These are phyloP conservation scores for Metschnikowia matae DNA, from an alignment of 805 yeast genomes.

Conservation along the genomic window DNA sequence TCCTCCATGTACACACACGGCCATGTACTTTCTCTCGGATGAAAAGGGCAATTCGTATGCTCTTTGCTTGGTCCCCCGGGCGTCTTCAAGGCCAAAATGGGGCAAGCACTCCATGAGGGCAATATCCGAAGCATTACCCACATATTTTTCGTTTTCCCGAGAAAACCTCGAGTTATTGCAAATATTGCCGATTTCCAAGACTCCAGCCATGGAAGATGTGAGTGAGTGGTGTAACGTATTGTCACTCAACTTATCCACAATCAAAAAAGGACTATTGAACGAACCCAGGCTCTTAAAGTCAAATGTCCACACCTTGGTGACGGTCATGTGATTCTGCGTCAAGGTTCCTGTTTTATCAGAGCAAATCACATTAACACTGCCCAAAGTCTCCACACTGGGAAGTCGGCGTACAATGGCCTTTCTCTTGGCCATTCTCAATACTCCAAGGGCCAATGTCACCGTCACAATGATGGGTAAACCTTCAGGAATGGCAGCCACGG, in stretches of 20 bases:
- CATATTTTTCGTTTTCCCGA: slow-evolving; percentile 59
- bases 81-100: slow-evolving; percentile 68
- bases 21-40: slow-evolving; percentile 84
- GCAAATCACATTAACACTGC: slow-evolving; percentile 90
- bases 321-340: slow-evolving; percentile 89
- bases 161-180: slow-evolving; percentile 76
- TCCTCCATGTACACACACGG: slow-evolving; percentile 64
- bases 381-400: slow-evolving; percentile 93
- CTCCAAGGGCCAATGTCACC: slow-evolving; percentile 94
- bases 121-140: slow-evolving; percentile 94
- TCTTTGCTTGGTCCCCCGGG: slow-evolving; percentile 57
- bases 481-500: slow-evolving; percentile 99
- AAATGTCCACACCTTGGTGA: slow-evolving; percentile 74
- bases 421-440: slow-evolving; percentile 90
- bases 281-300: slow-evolving; percentile 45
- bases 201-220: slow-evolving; percentile 50
- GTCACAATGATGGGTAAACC: slow-evolving; percentile 98
- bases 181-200: slow-evolving; percentile 62
- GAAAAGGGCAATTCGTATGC: slow-evolving; percentile 78
- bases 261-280: slow-evolving; percentile 37
- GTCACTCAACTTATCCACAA: slow-evolving; percentile 46
- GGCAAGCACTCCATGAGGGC: slow-evolving; percentile 76
- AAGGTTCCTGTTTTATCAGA: slow-evolving; percentile 90
- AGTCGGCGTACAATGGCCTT: slow-evolving; percentile 91
- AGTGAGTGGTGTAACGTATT: slow-evolving; percentile 40